Base-by-base conservation (phyloP, 2,329 filamentous ascomycete genomes). In the Hymenoscyphus albidus region DNA sequence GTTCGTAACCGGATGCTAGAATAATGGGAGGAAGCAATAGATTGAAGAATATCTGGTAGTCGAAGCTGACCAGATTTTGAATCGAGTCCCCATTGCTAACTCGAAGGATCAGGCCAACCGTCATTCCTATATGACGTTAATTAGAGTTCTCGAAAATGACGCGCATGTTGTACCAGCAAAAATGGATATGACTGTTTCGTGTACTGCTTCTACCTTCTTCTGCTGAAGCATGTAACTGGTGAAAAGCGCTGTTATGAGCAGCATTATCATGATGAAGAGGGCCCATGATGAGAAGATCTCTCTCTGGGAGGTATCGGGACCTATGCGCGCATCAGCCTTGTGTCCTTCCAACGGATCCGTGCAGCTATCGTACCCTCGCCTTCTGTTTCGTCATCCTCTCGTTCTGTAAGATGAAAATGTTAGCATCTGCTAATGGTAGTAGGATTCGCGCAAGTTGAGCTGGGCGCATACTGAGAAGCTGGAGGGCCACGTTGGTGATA, bases 11-110 rank as follows among this genome's bases (percentile, higher is more conserved):
- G 16, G 94, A 97, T 16, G 93, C 94, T 35, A 99, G 84, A 76
- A 99, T 99, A 76, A 99, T 99, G 64, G 95, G 95, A 44, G 95
- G 95, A n/a, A 99, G 90, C 13, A 99, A 86, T 57, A 99, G 86
- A 78, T 99, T 99, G 83, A 99, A 99, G 83, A 99, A 99, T 82
- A 98, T 97, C 76, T 98, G 93, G 77, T 97, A 97, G 80, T 98
- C 91, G 82, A 99, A 99, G 78, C 90, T 96, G 74, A 99, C 93
- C 69, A 92, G 88, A 75, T 91, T 91, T 77, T 93, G 89, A 72
- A 99, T 93, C 68, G 90, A 92, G 68, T 92, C 89, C 70, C 90
- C 89, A 61, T 90, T 88, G 55, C 88, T 91, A 68, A 97, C 81
- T 74, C 95, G 87, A 65, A 99, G 87, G 65, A 96, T 85, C 72